Percentiles rank a stretch among this genome's conserved stretches.
These are phyloP conservation scores for Zasmidium angulare DNA, from an alignment of 2,329 filamentous ascomycete genomes.

Conservation along the genomic window DNA sequence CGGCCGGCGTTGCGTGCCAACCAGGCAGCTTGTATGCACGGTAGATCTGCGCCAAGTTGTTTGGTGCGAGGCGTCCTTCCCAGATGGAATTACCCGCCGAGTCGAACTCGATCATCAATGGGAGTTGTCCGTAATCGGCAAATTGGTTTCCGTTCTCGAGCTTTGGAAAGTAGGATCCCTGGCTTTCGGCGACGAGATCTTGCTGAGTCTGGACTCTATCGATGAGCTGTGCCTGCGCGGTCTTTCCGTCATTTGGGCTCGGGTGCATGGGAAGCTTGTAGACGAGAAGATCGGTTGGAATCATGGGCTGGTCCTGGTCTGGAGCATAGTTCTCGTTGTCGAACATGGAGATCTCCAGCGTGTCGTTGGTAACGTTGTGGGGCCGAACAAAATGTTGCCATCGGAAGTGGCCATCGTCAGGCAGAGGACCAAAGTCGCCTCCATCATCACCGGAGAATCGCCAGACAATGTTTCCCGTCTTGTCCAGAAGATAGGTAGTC, in stretches of 20 bases:
- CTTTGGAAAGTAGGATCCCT: slow-evolving; percentile 21
- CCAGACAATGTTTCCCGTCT: slow-evolving; percentile 25
- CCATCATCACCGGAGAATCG: slow-evolving; percentile 22
- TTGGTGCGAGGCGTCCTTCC: slow-evolving; percentile 17
- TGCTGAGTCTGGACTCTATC: slow-evolving; percentile 1
- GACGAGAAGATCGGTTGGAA: slow-evolving; percentile 16
- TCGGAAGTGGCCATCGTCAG: slow-evolving; percentile 20
- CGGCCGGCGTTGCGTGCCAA: slow-evolving; percentile 24
- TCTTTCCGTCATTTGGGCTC: background rate
- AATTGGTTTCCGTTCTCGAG: slow-evolving; percentile 23
- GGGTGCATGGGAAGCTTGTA: slow-evolving; percentile 15
- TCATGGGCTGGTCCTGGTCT: background rate
- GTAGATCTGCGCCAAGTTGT: slow-evolving; percentile 23
- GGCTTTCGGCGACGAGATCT: slow-evolving; percentile 15
- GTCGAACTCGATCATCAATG: slow-evolving; percentile 23
- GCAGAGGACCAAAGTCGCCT: slow-evolving; percentile 24
- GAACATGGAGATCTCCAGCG: slow-evolving; percentile 21
- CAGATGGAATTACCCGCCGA: slow-evolving; percentile 13
- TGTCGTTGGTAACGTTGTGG: slow-evolving; percentile 20
- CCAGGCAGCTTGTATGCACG: slow-evolving; percentile 22
- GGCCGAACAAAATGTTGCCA: slow-evolving; percentile 28
- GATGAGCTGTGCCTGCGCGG: background rate
- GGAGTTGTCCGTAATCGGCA: slow-evolving; percentile 22
- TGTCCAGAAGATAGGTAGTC: slow-evolving; percentile 23
- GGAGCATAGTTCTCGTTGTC: slow-evolving; percentile 21